These are phyloP conservation scores for Chlamydomonas urium DNA, from an alignment of 139 green algal species.

Conservation along the genomic window DNA sequence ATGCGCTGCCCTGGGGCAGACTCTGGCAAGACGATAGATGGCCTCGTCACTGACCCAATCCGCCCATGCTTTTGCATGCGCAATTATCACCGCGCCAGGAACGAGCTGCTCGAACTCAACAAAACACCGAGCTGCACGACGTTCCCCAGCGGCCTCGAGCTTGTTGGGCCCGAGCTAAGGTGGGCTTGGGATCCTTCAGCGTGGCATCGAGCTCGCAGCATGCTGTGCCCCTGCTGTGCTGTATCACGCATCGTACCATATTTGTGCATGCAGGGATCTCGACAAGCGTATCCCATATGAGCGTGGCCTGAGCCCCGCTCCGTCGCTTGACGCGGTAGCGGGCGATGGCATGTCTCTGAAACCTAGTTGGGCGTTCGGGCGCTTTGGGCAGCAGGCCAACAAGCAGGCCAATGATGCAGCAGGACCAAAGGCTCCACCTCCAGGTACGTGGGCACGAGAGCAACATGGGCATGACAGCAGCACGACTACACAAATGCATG, in stretches of 20 bases:
- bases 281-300: constrained; percentile 5
- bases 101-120: too few species aligned
- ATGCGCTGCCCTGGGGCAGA: too few species aligned
- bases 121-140: too few species aligned
- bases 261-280: constrained; percentile 9
- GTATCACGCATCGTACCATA: not conserved
- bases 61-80: too few species aligned
- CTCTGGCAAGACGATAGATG: too few species aligned
- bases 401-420: not conserved
- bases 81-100: too few species aligned
- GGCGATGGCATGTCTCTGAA: not conserved
- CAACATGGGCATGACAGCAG: not conserved
- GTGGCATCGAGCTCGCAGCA: too few species aligned
- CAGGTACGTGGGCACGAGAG: not conserved
- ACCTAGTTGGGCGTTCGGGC: not conserved
- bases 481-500: not conserved
- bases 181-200: too few species aligned
- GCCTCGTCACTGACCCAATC: too few species aligned
- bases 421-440: not conserved
- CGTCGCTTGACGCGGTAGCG: not conserved
- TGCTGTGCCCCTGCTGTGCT: too few species aligned
- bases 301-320: not conserved
- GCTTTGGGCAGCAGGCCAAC: not conserved
- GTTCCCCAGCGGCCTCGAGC: too few species aligned
- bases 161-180: too few species aligned